Conservation (phyloP, 164 flowering plant genomes). For the Macadamia tetraphylla region DNA sequence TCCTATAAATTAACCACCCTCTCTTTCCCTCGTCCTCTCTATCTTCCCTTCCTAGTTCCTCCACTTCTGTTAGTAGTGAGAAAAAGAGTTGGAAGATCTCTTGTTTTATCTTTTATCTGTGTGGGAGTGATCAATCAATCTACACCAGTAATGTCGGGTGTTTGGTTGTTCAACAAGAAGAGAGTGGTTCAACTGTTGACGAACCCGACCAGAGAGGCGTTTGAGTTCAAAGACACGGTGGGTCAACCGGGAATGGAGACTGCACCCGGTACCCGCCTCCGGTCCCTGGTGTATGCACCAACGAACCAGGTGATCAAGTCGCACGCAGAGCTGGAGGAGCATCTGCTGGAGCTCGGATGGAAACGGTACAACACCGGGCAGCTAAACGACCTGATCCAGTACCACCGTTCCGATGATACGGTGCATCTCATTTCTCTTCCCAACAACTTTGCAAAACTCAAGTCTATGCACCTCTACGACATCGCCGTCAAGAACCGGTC, state of each 20-base stretch:
- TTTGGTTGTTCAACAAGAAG: constrained; percentile 48
- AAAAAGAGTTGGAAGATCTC: background rate
- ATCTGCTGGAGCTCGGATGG: constrained; percentile 47
- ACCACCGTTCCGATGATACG: constrained; percentile 35
- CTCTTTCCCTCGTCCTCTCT: too few relatives aligned
- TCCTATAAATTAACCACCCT: too few relatives aligned
- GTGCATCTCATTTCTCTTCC: constrained; percentile 46
- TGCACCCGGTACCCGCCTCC: constrained; percentile 38
- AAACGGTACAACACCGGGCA: constrained; percentile 26
- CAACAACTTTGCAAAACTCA: constrained; percentile 29
- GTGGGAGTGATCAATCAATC: too few relatives aligned
- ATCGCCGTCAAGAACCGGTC: constrained; percentile 58
- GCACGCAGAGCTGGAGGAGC: constrained; percentile 39
- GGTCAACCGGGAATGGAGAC: constrained; percentile 33
- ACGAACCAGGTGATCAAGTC: constrained; percentile 35
- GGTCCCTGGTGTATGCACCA: constrained; percentile 39
- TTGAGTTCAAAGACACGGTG: constrained; percentile 27
- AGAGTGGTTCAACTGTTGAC: constrained; percentile 36
- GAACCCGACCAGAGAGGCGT: constrained; percentile 42
- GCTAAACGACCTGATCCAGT: constrained; percentile 32
- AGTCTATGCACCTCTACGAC: constrained; percentile 48
- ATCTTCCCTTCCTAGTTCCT: too few relatives aligned
- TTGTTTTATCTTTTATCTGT: too few relatives aligned
- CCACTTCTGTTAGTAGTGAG: too few relatives aligned
- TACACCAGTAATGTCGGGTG: constrained; percentile 34